Base-by-base conservation (phyloP, 441 rosid genomes). In the Arabidopsis lyrata region DNA sequence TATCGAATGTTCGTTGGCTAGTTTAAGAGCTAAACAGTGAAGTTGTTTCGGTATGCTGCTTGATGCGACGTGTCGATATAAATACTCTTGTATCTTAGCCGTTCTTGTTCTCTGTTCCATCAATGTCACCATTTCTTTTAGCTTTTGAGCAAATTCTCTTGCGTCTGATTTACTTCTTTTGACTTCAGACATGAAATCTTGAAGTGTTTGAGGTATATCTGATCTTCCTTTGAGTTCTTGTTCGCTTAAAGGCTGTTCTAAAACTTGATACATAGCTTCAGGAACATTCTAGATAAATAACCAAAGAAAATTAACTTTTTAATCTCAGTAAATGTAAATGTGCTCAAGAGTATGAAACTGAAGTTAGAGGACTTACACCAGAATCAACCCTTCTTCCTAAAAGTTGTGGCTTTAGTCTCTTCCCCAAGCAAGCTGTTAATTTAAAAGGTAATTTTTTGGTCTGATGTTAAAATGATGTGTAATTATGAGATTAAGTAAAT, bases 21-120 rank as follows among this genome's bases (percentile, higher is more conserved):
- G 80, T 83, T 83, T 86, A 6, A 95, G 85, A 55, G 91, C 88
- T 6, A 95, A 81, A 76, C 99, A 95, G 55, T 93, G 93, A 7
- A 95, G 94, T 82, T 93, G 97, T 77, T 95, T 95, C 0, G 99
- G 99, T 73, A 95, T 91, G 87, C 98, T 91, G 77, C 97, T 90
- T 45, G 97, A 95, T 29, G 99, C 98, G 6, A 93, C 95, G n/a
- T 95, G 99, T 32, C 97, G 83, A 76, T 95, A 91, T 62, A 93
- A 42, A 62, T 91, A 91, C 80, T 95, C 97, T 78, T 93, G 97
- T 66, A 95, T 93, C 82, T 95, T 95, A 50, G 97, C 97, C 10
- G 82, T 90, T 82, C 99, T 86, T 10, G 98, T 93, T 82, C 98
- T 93, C 57, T 91, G 96, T 81, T 92, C 99, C 49, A 92, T 87